Percentiles rank a stretch among this genome's conserved stretches.
Evolutionary conservation across 345 rosid species (phyloP).

Genomic region (Populus euphratica): DNA sequence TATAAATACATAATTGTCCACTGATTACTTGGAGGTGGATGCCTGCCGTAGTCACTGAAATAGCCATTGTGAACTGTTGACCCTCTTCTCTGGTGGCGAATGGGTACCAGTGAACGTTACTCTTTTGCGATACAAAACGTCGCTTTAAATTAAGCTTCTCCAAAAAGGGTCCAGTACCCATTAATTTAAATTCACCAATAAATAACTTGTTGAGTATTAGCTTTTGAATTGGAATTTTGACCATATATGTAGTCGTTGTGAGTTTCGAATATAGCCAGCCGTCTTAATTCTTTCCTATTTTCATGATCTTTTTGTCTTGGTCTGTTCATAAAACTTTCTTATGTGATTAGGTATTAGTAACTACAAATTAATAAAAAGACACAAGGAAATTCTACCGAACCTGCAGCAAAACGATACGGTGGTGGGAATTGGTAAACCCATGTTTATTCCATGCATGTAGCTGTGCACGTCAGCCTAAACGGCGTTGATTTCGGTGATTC

Average conservation of each 20-base stretch:
- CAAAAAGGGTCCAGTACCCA: neutral
- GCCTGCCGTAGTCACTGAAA: neutral
- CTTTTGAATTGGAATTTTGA: neutral
- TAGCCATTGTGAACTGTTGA: neutral
- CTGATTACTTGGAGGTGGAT: conserved; percentile 10
- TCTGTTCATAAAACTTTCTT: neutral
- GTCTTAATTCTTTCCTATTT: neutral
- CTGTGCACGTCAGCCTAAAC: conserved; percentile 48
- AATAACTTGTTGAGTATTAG: neutral
- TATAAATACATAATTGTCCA: neutral
- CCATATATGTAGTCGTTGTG: neutral
- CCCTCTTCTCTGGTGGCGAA: neutral
- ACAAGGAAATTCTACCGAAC: conserved; percentile 10
- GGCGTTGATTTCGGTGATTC: conserved; percentile 76
- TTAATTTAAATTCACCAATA: neutral
- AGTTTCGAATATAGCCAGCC: neutral
- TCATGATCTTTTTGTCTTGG: neutral
- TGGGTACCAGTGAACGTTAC: neutral
- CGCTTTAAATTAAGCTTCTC: neutral
- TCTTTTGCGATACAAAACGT: neutral
- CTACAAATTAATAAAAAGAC: neutral
- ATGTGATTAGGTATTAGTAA: neutral
- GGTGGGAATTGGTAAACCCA: neutral
- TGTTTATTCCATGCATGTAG: conserved; percentile 16
- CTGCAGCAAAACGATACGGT: conserved; percentile 31